phyloP scores from a whole-genome alignment of 805 yeast species.

The Metschnikowia dekortorum region DNA sequence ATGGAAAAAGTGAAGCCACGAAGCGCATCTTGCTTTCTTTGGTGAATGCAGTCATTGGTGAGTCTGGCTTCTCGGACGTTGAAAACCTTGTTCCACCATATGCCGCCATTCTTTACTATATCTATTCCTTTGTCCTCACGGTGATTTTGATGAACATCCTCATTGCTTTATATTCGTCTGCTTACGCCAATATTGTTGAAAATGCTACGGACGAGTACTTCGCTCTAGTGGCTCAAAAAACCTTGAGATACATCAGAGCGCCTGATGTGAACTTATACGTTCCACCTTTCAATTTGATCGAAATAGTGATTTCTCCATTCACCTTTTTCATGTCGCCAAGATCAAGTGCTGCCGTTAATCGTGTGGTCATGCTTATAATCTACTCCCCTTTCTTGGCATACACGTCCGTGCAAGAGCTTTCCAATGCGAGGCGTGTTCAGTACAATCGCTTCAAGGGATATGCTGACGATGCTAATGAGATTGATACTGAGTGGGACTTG shows the following conservation, averaged over 20 bases:
- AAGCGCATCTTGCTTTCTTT: constrained; percentile 57
- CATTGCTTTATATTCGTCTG: constrained; percentile 80
- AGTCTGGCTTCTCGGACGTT: constrained; percentile 67
- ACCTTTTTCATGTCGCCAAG: constrained; percentile 32
- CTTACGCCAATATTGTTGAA: constrained; percentile 74
- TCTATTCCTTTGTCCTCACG: constrained; percentile 69
- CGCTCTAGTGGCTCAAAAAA: constrained; percentile 80
- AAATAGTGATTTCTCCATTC: constrained; percentile 38
- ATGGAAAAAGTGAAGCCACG: constrained; percentile 77
- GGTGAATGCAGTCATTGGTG: constrained; percentile 69
- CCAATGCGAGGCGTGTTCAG: constrained; percentile 62
- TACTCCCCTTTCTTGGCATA: constrained; percentile 65
- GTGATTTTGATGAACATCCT: constrained; percentile 77
- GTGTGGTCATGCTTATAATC: constrained; percentile 55
- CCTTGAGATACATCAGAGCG: constrained; percentile 78
- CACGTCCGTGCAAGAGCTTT: constrained; percentile 61
- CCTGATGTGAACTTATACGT: constrained; percentile 84
- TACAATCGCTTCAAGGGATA: constrained; percentile 63
- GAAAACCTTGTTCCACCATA: constrained; percentile 78
- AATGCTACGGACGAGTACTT: constrained; percentile 82
- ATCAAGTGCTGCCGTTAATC: constrained; percentile 39
- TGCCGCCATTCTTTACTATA: constrained; percentile 73
- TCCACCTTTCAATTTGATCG: constrained; percentile 79
- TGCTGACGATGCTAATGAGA: constrained; percentile 76
- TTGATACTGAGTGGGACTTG: constrained; percentile 77